Evolutionary conservation across 2,329 filamentous ascomycete species (phyloP).

Genomic region (Ophiobolus disseminans): DNA sequence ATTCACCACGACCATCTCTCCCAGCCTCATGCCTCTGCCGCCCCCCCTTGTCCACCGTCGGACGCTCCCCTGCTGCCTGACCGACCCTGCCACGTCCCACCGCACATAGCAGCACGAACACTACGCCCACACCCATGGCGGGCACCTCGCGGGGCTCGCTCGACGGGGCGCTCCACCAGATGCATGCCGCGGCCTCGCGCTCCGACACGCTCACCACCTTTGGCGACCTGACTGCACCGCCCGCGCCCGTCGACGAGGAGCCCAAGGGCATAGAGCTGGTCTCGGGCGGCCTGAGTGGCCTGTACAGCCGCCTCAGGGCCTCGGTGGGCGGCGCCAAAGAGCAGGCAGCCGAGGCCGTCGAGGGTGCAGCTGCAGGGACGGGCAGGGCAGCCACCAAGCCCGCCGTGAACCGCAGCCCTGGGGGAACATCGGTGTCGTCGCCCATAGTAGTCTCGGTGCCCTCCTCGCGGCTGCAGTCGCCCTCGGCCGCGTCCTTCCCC

Average conservation of each 20-base stretch:
- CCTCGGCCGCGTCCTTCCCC: constrained; percentile 45
- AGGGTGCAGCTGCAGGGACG: constrained; percentile 31
- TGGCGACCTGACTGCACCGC: constrained; percentile 83
- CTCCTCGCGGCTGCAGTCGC: constrained; percentile 49
- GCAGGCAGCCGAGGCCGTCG: constrained; percentile 36
- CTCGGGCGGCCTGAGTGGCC: constrained; percentile 84
- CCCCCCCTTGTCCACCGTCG: constrained; percentile 13
- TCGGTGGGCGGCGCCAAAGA: constrained; percentile 77
- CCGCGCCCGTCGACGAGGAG: constrained; percentile 66
- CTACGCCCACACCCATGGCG: constrained; percentile 31
- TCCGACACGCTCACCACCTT: constrained; percentile 88
- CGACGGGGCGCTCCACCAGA: constrained; percentile 70
- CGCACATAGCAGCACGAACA: background rate
- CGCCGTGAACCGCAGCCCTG: constrained; percentile 26
- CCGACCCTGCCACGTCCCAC: background rate
- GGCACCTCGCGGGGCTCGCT: constrained; percentile 29
- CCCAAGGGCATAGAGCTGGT: constrained; percentile 76
- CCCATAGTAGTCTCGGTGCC: constrained; percentile 46
- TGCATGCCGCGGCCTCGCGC: constrained; percentile 87
- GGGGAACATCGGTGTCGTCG: constrained; percentile 42
- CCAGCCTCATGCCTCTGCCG: constrained; percentile 36
- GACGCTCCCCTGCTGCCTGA: constrained; percentile 10
- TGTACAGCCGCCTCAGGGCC: constrained; percentile 85
- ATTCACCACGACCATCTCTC: background rate
- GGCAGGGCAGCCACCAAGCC: constrained; percentile 23